Conservation (phyloP, 345 rosid species). For the Aethionema arabicum region DNA sequence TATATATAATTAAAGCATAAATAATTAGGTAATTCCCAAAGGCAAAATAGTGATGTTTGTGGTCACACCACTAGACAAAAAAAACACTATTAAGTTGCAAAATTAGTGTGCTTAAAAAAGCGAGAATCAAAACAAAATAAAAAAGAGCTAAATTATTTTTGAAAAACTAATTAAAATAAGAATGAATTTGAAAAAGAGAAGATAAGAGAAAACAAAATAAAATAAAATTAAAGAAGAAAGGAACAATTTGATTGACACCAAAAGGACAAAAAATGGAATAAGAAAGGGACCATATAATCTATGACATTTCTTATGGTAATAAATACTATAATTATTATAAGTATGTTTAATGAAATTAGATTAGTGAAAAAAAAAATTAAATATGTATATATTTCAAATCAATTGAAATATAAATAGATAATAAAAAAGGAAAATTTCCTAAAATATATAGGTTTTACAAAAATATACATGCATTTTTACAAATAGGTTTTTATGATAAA, state of each 20-base stretch:
- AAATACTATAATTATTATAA: no score
- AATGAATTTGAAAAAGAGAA: constrained; percentile 1
- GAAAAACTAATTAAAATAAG: background rate
- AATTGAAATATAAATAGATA: no score
- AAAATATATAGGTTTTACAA: no score
- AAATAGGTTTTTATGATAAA: no score
- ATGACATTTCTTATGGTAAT: constrained; percentile 26
- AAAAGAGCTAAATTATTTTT: background rate
- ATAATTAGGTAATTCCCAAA: constrained; percentile 12
- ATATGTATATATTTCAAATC: no score
- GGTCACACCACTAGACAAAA: constrained; percentile 18
- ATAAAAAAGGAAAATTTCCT: no score
- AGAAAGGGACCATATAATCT: constrained; percentile 42
- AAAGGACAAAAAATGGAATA: constrained; percentile 39
- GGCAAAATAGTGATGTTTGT: constrained; percentile 25
- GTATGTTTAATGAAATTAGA: no score
- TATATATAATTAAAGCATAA: constrained; percentile 1
- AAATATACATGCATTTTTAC: no score
- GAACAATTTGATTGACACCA: constrained; percentile 31
- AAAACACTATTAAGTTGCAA: constrained; percentile 12
- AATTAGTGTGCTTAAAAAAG: constrained; percentile 19
- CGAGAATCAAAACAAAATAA: constrained; percentile 2
- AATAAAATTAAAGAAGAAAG: constrained; percentile 20
- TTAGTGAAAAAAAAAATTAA: no score
- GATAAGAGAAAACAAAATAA: constrained; percentile 6